phyloP scores from a whole-genome alignment of 139 green algal species.

The Klebsormidium nitens region DNA sequence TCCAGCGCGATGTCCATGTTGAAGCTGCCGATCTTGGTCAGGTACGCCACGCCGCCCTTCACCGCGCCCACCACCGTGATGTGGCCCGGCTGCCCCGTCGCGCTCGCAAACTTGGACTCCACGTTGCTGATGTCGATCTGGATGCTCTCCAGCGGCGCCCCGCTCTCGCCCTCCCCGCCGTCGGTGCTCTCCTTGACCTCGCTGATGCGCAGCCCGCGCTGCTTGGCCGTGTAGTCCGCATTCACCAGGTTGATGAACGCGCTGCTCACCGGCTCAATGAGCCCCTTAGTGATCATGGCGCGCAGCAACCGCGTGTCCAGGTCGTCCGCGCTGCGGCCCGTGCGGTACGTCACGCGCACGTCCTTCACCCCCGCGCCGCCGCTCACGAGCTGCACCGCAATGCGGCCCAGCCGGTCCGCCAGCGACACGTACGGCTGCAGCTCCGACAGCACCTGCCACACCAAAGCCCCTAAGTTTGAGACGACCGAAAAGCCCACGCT shows the following conservation, averaged over 20 bases:
- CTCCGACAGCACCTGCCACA: conserved; percentile 78
- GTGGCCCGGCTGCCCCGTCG: neutral
- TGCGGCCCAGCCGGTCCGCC: conserved; percentile 51
- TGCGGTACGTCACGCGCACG: conserved; percentile 75
- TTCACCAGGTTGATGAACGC: conserved; percentile 88
- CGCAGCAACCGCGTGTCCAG: conserved; percentile 90
- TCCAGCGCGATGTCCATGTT: conserved; percentile 75
- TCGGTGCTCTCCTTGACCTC: conserved; percentile 57
- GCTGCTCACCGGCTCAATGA: conserved; percentile 40
- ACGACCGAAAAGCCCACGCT: too few species aligned
- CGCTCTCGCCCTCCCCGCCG: conserved; percentile 28
- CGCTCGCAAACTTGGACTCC: conserved; percentile 31
- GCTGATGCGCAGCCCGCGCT: conserved; percentile 70
- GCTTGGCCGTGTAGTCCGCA: conserved; percentile 87
- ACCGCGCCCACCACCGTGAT: conserved; percentile 32
- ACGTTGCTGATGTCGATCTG: conserved; percentile 16
- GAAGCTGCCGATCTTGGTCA: conserved; percentile 79
- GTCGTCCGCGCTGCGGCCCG: conserved; percentile 64
- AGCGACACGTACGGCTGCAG: conserved; percentile 81
- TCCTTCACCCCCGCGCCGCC: conserved; percentile 61
- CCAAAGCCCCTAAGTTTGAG: neutral
- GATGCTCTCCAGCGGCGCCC: conserved; percentile 30
- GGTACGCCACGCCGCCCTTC: conserved; percentile 57
- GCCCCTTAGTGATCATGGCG: conserved; percentile 52
- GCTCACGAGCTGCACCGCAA: conserved; percentile 44